Base-by-base conservation (phyloP, 2,329 filamentous ascomycete species). In the Fusarium succisae region DNA sequence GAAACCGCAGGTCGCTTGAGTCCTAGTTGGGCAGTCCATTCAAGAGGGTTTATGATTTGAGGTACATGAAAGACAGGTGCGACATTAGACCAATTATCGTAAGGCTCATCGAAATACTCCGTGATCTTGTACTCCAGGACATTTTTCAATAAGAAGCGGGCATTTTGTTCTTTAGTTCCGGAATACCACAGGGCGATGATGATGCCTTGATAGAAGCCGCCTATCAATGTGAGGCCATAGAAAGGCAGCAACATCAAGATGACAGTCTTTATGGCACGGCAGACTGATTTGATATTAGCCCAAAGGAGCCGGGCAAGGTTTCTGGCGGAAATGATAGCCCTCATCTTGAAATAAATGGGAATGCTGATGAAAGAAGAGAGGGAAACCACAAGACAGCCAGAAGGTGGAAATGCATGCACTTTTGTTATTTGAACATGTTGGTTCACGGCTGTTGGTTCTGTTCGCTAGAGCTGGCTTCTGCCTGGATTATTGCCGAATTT, bases 301-400 rank as follows among this genome's bases (percentile, higher is more conserved):
- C 41, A 18, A 8, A 44, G 11, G 10, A 24, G 4, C 9, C 41
- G 41, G 10, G 10, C 15, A 17, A 44, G n/a, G n/a, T 15, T 5
- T 44, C 12, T 7, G 6, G 15, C 15, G n/a, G 41, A 44, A 6
- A n/a, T 44, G n/a, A 44, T 7, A n/a, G 4, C 10, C 41, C n/a
- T 17, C n/a, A 44, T 44, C 6, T 44, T 10, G 6, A 24, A n/a
- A 12, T 12, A 9, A 8, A 17, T 11, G 10, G 6, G 15, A 6
- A 24, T 6, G 3, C 17, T 24, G 15, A 18, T 17, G 7, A 22
- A 22, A 20, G 1, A 7, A 47, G 8, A 47, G 18, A 28, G 22
- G 44, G 6, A 17, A 44, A 24, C 12, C 10, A 10, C n/a, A 3
- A 24, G n/a, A 44, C 8, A 8, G 0, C 1, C 41, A 44, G 6